A percentile compares a stretch with the other conserved stretches of the same genome.
Evolutionary conservation across 805 yeast species (phyloP).

Genomic region (Yarrowia alimentaria): DNA sequence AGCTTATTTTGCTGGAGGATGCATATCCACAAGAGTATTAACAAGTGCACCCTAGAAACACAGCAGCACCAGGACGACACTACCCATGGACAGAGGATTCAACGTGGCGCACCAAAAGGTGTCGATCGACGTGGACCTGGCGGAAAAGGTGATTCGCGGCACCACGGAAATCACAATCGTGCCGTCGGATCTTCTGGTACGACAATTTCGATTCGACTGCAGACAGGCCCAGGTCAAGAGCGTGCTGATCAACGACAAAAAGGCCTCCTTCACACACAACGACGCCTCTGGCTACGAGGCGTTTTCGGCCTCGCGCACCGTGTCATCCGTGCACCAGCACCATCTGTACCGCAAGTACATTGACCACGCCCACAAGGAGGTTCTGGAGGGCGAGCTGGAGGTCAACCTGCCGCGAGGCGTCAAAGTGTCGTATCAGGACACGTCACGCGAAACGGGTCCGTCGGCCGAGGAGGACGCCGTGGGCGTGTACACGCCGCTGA

Average conservation of each 20-base stretch:
- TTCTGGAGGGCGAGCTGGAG: constrained; percentile 61
- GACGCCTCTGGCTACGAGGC: constrained; percentile 50
- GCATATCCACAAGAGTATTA: too few species aligned
- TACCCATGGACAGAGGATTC: constrained; percentile 42
- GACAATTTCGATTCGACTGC: constrained; percentile 69
- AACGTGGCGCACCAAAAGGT: constrained; percentile 83
- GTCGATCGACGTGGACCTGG: constrained; percentile 72
- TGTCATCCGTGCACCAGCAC: constrained; percentile 50
- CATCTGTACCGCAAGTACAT: constrained; percentile 56
- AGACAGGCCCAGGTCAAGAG: constrained; percentile 59
- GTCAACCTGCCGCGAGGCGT: constrained; percentile 65
- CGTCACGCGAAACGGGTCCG: constrained; percentile 26
- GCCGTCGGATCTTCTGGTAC: constrained; percentile 62
- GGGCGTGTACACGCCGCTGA: constrained; percentile 67
- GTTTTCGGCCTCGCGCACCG: constrained; percentile 32
- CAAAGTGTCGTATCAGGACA: constrained; percentile 54
- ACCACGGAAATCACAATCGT: constrained; percentile 78
- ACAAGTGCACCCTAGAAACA: too few species aligned
- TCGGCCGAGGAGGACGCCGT: constrained; percentile 33
- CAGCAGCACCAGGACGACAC: too few species aligned
- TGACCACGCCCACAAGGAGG: constrained; percentile 52
- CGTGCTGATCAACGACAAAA: constrained; percentile 62
- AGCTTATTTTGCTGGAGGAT: too few species aligned
- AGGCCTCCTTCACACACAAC: constrained; percentile 53
- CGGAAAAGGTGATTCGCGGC: constrained; percentile 59